phyloP scores from a whole-genome alignment of 106 monocot species.

The Hemerocallis citrina region DNA sequence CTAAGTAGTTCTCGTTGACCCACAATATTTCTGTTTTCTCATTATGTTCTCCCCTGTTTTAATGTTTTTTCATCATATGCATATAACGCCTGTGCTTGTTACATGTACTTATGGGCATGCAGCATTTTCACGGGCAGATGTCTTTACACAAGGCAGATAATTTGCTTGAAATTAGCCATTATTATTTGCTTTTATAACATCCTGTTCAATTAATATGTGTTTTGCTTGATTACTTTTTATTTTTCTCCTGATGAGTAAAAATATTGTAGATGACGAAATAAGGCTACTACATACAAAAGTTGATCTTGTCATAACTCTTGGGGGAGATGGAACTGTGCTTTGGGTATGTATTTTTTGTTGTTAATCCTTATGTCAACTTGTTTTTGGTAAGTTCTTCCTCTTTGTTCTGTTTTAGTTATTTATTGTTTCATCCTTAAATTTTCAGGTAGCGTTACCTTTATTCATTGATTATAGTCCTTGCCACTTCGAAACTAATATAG shows the following conservation, averaged over 20 bases:
- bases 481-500: no score
- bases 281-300: constrained; percentile 70
- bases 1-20: no score
- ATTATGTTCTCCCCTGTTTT: no score
- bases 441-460: no score
- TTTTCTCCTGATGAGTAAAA: constrained; percentile 1
- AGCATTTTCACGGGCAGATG: no score
- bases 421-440: background rate
- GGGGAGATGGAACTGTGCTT: constrained; percentile 98
- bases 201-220: background rate
- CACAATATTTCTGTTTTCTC: no score
- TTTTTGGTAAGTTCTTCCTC: background rate
- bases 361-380: background rate
- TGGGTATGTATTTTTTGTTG: constrained; percentile 59
- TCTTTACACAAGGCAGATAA: no score
- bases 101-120: no score
- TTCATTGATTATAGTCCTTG: no score
- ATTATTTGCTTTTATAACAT: background rate
- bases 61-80: no score
- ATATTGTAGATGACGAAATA: constrained; percentile 65
- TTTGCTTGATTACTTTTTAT: background rate
- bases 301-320: constrained; percentile 93
- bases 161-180: no score
- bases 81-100: no score
- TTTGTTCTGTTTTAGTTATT: background rate